phyloP scores from a whole-genome alignment of 2,329 filamentous ascomycete genomes.

The Fusarium sp. region DNA sequence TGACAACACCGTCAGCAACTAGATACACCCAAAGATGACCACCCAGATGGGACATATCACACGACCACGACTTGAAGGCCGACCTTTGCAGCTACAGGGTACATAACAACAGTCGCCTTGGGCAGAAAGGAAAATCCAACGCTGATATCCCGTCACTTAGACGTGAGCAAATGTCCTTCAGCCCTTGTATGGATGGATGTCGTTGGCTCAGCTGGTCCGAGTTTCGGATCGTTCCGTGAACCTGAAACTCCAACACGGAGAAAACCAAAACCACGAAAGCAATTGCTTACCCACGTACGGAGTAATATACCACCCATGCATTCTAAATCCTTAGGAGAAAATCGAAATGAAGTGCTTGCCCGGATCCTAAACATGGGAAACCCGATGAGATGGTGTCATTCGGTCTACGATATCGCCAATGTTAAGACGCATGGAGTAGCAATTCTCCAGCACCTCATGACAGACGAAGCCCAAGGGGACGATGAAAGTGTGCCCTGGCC shows the following conservation, averaged over 20 bases:
- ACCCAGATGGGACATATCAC: no score
- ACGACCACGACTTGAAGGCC: no score
- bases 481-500: no score
- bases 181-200: not conserved
- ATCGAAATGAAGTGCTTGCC: constrained; percentile 5
- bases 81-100: no score
- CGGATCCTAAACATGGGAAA: constrained; percentile 10
- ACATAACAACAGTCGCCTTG: no score
- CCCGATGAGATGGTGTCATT: constrained; percentile 14
- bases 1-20: no score
- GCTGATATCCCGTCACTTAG: not conserved
- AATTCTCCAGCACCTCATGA: not conserved
- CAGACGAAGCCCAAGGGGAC: no score
- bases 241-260: constrained; percentile 44
- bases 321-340: constrained; percentile 12
- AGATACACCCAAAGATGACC: no score
- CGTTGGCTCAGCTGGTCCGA: constrained; percentile 3
- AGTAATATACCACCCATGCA: constrained; percentile 22
- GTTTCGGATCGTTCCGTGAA: constrained; percentile 39
- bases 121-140: not conserved
- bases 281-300: constrained; percentile 26
- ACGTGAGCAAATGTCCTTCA: not conserved
- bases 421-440: not conserved
- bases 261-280: constrained; percentile 18
- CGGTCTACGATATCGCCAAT: not conserved